Conservation (phyloP, 148 eudicot species). For the Rhododendron mucronatum region DNA sequence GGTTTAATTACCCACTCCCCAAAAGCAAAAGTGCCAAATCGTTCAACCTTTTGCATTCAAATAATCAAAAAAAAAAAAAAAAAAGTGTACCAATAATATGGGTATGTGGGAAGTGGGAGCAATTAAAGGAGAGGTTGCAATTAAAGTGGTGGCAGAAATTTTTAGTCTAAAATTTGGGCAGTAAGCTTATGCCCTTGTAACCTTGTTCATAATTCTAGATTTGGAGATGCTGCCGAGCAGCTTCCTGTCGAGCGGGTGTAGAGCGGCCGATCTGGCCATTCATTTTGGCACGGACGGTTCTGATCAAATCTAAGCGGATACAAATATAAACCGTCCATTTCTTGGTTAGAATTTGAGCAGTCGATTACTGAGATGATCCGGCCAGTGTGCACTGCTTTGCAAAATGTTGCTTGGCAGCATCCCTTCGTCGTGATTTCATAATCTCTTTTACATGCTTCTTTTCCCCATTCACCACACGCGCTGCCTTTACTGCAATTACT, state of each 20-base stretch:
- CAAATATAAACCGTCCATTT: too few relatives aligned
- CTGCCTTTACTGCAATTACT: neutral
- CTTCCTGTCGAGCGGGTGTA: too few relatives aligned
- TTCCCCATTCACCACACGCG: neutral
- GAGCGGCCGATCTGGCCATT: too few relatives aligned
- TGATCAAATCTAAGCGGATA: too few relatives aligned
- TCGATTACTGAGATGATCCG: too few relatives aligned
- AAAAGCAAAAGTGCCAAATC: neutral
- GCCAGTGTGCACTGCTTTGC: too few relatives aligned
- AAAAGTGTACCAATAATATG: neutral
- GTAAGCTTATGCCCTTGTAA: neutral
- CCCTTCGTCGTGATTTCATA: neutral
- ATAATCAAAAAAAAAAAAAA: neutral
- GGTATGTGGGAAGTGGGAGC: neutral
- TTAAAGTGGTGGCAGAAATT: neutral
- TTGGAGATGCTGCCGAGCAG: too few relatives aligned
- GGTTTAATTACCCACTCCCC: neutral
- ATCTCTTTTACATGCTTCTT: neutral
- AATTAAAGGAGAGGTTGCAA: neutral
- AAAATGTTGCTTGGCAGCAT: too few relatives aligned
- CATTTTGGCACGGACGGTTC: too few relatives aligned
- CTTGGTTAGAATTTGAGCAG: too few relatives aligned
- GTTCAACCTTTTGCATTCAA: constrained; percentile 2
- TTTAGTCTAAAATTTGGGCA: neutral
- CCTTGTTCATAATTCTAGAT: too few relatives aligned